Conservation (phyloP, 352 stramenopile species). For the Globisporangium megalacanthum region DNA sequence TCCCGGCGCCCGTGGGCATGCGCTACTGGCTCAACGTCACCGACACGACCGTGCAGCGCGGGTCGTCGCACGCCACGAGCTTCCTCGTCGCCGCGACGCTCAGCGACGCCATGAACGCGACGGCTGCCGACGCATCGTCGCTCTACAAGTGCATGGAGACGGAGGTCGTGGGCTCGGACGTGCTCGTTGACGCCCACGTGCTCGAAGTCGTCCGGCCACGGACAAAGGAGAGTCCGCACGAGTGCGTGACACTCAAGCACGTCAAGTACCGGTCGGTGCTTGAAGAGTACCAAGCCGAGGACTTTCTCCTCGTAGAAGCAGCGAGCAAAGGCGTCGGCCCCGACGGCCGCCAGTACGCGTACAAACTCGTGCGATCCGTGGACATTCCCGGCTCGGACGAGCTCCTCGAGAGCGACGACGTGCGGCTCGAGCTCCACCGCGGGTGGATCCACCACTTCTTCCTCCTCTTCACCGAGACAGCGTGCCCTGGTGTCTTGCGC, state of each 20-base stretch:
- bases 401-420: constrained; percentile 37
- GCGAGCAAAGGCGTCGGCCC: constrained; percentile 41
- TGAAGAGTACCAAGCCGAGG: constrained; percentile 47
- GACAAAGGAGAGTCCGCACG: constrained; percentile 62
- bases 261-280: constrained; percentile 64
- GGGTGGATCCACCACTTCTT: constrained; percentile 57
- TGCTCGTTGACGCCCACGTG: constrained; percentile 63
- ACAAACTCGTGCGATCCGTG: constrained; percentile 51
- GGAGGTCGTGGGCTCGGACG: constrained; percentile 42
- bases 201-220: constrained; percentile 61
- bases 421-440: constrained; percentile 40
- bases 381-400: constrained; percentile 32
- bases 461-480: constrained; percentile 54
- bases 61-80: constrained; percentile 48
- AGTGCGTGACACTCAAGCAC: constrained; percentile 75
- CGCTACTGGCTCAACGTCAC: constrained; percentile 36
- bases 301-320: constrained; percentile 63
- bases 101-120: constrained; percentile 49
- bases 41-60: constrained; percentile 34
- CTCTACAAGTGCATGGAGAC: constrained; percentile 52
- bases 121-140: constrained; percentile 44
- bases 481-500: constrained; percentile 44
- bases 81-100: constrained; percentile 50
- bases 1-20: constrained; percentile 37
- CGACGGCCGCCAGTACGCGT: constrained; percentile 38